Percentiles rank a stretch among this genome's conserved stretches.
phyloP scores from a whole-genome alignment of 1,139 yeast genomes.

The Geotrichum phurueaensis region DNA sequence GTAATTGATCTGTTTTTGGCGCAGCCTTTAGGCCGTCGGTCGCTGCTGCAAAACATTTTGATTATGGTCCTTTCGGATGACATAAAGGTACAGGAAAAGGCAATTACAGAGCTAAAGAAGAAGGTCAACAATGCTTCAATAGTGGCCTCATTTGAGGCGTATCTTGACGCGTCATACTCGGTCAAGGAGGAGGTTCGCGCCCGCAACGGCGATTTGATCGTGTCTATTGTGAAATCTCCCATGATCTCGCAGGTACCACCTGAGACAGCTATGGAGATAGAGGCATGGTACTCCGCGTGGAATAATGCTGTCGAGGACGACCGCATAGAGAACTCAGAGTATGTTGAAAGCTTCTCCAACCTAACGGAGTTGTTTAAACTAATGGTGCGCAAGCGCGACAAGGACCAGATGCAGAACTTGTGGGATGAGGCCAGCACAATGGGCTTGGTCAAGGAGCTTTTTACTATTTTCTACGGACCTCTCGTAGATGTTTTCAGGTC shows the following conservation, averaged over 20 bases:
- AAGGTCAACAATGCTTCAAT: slow-evolving; percentile 34
- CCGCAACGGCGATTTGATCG: slow-evolving; percentile 27
- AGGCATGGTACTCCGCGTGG: slow-evolving; percentile 38
- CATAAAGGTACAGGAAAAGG: slow-evolving; percentile 56
- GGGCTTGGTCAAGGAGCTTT: slow-evolving; percentile 59
- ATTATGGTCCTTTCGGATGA: slow-evolving; percentile 75
- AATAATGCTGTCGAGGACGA: slow-evolving; percentile 32
- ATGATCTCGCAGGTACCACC: slow-evolving; percentile 15
- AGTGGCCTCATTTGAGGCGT: slow-evolving; percentile 29
- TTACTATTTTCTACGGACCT: slow-evolving; percentile 80
- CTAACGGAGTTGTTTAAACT: slow-evolving; percentile 60
- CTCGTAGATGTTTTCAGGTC: slow-evolving; percentile 67
- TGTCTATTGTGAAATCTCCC: slow-evolving; percentile 8
- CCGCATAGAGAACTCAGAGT: slow-evolving; percentile 19
- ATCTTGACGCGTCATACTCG: slow-evolving; percentile 25
- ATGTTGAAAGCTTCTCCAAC: slow-evolving; percentile 41
- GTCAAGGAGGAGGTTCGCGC: slow-evolving; percentile 20
- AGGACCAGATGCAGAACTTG: slow-evolving; percentile 61
- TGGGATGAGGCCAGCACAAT: slow-evolving; percentile 85
- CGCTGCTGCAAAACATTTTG: slow-evolving; percentile 67
- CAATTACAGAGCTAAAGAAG: slow-evolving; percentile 45
- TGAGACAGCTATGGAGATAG: slow-evolving; percentile 22
- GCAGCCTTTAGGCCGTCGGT: slow-evolving; percentile 64
- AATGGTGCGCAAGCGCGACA: slow-evolving; percentile 65
- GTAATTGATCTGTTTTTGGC: slow-evolving; percentile 73